A percentile compares a stretch with the other conserved stretches of the same genome.
Conservation (phyloP, 2,329 filamentous ascomycete genomes). For the Dactylellina drechsleri region DNA sequence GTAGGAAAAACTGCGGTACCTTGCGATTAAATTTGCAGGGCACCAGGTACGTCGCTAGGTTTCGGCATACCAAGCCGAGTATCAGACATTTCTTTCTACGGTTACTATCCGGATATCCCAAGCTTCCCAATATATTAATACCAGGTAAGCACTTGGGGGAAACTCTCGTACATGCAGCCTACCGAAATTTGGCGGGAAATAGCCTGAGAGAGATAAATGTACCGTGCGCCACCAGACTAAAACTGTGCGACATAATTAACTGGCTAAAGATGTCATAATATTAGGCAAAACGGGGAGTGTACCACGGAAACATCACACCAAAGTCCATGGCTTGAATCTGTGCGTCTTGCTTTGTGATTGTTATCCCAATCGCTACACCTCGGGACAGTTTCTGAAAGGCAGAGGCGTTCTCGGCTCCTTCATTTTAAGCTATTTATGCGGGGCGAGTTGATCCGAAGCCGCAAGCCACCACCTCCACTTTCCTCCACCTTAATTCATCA, state of each 20-base stretch:
- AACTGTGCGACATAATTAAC: too few species aligned
- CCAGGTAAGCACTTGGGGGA: slow-evolving; percentile 3
- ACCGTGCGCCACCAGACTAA: too few species aligned
- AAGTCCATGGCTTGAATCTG: slow-evolving; percentile 39
- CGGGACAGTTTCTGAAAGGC: slow-evolving; percentile 5
- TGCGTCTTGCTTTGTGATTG: slow-evolving; percentile 20
- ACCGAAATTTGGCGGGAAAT: slow-evolving; percentile 45
- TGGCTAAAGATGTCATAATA: slow-evolving; percentile 45
- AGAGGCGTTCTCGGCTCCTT: slow-evolving; percentile 50
- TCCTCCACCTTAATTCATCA: neutral
- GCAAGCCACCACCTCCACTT: slow-evolving; percentile 4
- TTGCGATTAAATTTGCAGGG: neutral
- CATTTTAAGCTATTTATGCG: slow-evolving; percentile 52
- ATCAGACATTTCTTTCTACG: neutral
- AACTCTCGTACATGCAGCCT: slow-evolving; percentile 28
- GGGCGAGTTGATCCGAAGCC: slow-evolving; percentile 54
- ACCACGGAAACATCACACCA: slow-evolving; percentile 46
- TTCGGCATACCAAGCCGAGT: slow-evolving; percentile 29
- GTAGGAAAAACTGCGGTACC: slow-evolving; percentile 9
- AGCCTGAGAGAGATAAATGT: slow-evolving; percentile 23
- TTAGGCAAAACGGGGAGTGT: slow-evolving; percentile 54
- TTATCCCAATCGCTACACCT: too few species aligned
- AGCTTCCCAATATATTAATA: slow-evolving; percentile 2
- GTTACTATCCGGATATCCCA: neutral
- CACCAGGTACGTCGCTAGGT: slow-evolving; percentile 12